Evolutionary conservation across 129 eudicot genomes (phyloP), one percentile per base, ranked within the genome.

Genomic region (Solidago caesia): DNA sequence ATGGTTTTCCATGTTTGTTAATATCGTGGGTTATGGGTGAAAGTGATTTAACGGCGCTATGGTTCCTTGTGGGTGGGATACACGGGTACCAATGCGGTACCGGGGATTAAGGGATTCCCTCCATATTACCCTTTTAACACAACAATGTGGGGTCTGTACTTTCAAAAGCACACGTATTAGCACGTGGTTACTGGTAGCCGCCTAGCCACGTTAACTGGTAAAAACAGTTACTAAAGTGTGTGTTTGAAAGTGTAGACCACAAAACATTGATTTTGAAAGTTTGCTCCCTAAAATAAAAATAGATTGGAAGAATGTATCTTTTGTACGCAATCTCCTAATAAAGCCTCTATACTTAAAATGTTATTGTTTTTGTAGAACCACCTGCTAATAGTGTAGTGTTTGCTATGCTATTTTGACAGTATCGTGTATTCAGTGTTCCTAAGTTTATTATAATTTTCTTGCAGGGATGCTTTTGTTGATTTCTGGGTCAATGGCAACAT

Each of bases 391-490:
- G 39, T 15, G 27, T 56, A 56, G 4, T 56, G 26, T 56, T 14
- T 55, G 4, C 27, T 5, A 5, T 47, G 51, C 15, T 33, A 29
- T 5, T 33, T 33, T 46, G 29, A 56, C 10, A 1, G 8, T 26
- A 14, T 29, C 7, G 29, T 65, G 51, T 66, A 4, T 66, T 44
- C 4, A 8, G 5, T 42, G 67, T 59, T 58, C 27, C 60, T 21
- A 9, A 67, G 53, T 71, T 46, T 67, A 53, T 72, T 75, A 8
- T 4, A 33, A 44, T 47, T 41, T 77, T 47, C 16, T 44, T 83
- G 78, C 70, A 92, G 97, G 78, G 94, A 92, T 82, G 97, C 96
- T 43, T 92, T 92, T 89, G 89, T 92, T 67, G 88, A 92, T 66
- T 92, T 85, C 59, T 92, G 97, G 97, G 84, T 92, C 81, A 84